phyloP scores from a whole-genome alignment of 2,329 filamentous ascomycete genomes.

The Cordyceps pruinosa region DNA sequence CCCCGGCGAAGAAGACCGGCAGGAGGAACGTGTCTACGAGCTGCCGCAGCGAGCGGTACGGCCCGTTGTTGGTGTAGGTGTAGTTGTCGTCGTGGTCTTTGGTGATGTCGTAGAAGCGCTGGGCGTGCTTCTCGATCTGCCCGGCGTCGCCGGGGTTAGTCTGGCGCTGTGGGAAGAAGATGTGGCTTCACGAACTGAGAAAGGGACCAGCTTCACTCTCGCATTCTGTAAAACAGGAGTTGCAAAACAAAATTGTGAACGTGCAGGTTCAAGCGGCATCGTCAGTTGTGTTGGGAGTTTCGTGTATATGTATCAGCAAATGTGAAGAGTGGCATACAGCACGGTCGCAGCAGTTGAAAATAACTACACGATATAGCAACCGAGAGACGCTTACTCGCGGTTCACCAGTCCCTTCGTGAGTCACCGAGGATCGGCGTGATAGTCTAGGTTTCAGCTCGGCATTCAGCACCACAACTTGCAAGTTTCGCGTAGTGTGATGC shows the following conservation, averaged over 20 bases:
- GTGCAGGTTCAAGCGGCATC: not conserved
- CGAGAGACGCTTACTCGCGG: not conserved
- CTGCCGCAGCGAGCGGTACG: not conserved
- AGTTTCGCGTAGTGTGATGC: too few relatives aligned
- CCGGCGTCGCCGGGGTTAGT: not conserved
- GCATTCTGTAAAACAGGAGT: not conserved
- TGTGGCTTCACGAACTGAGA: not conserved
- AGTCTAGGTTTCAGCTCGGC: not conserved
- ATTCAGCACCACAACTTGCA: not conserved
- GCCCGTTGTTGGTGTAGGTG: conserved; percentile 1
- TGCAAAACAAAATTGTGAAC: not conserved
- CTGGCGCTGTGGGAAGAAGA: too few relatives aligned
- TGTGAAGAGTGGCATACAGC: too few relatives aligned
- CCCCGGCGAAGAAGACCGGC: not conserved
- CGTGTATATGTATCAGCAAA: too few relatives aligned
- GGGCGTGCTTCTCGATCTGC: conserved; percentile 2
- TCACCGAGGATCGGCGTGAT: not conserved
- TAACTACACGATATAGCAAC: too few relatives aligned
- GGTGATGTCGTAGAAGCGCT: conserved; percentile 1
- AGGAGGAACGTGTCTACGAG: not conserved
- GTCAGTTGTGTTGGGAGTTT: not conserved
- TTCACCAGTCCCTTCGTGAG: not conserved
- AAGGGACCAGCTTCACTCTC: conserved; percentile 1
- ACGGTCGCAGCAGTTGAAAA: too few relatives aligned
- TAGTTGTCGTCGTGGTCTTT: conserved; percentile 6